Percentiles rank a stretch among this genome's conserved stretches.
Evolutionary conservation across 129 eudicot species (phyloP).

Genomic region (Chrysanthemum seticuspe): DNA sequence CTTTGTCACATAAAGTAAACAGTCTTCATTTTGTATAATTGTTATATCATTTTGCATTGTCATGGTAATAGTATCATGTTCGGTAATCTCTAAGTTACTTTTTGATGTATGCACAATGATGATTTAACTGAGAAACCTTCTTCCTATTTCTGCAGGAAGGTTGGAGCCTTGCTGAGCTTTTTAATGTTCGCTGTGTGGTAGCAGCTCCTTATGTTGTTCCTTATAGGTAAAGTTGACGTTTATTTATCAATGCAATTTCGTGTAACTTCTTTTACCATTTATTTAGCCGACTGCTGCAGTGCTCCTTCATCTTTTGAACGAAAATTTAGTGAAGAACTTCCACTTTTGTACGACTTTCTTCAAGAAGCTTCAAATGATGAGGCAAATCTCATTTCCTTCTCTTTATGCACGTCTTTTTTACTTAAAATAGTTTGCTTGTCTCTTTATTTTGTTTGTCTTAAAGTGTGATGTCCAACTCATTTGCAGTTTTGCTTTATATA

Average conservation of each 20-base stretch:
- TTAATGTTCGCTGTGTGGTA: conserved; percentile 68
- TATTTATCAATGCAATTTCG: not conserved
- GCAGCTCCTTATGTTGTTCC: conserved; percentile 97
- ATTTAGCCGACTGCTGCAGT: conserved; percentile 34
- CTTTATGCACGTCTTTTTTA: conserved; percentile 5
- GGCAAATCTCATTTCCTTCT: conserved; percentile 37
- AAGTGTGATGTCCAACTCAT: conserved; percentile 2
- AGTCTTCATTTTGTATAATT: conserved; percentile 6
- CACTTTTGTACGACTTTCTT: conserved; percentile 68
- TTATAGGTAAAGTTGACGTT: conserved; percentile 50
- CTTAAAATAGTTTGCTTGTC: not conserved
- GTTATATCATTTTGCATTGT: not conserved
- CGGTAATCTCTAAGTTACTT: not conserved
- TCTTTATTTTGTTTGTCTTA: not conserved
- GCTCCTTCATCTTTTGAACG: conserved; percentile 91
- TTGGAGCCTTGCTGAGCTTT: conserved; percentile 95
- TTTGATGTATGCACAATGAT: conserved; percentile 18
- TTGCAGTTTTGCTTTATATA: conserved; percentile 9
- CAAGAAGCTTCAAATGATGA: conserved; percentile 68
- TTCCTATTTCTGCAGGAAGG: conserved; percentile 68
- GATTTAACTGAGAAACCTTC: conserved; percentile 12
- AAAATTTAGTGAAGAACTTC: conserved; percentile 64
- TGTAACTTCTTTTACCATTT: conserved; percentile 11
- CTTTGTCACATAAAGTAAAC: not conserved
- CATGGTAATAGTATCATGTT: conserved; percentile 1